Conservation (phyloP, 1,139 yeast genomes). For the Lodderomyces theae region DNA sequence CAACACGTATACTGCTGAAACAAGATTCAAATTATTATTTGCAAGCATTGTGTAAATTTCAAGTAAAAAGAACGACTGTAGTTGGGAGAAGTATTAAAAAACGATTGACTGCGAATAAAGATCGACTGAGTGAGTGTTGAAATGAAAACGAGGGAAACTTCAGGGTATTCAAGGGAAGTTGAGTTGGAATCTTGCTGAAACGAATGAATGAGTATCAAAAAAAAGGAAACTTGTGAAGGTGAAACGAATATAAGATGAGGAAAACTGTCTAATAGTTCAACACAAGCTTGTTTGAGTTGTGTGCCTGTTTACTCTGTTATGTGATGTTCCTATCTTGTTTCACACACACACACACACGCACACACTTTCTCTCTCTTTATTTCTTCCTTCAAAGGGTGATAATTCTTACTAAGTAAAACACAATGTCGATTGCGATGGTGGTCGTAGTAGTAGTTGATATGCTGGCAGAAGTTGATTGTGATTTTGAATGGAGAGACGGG, state of each 20-base stretch:
- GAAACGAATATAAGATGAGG: not conserved
- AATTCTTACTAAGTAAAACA: not conserved
- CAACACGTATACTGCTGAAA: constrained; percentile 12
- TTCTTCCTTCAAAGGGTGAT: too few relatives aligned
- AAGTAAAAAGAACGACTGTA: constrained; percentile 11
- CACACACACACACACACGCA: too few relatives aligned
- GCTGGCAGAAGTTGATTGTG: not conserved
- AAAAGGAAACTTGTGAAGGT: not conserved
- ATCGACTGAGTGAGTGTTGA: constrained; percentile 2
- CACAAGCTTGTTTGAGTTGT: too few relatives aligned
- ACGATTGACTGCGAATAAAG: not conserved
- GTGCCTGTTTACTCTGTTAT: not conserved
- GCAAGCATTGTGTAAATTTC: constrained; percentile 8
- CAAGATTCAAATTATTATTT: constrained; percentile 11
- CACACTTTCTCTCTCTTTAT: not conserved
- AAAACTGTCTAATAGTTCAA: too few relatives aligned
- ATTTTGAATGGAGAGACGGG: not conserved
- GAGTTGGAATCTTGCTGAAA: not conserved
- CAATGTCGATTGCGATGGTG: not conserved
- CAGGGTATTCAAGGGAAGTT: not conserved
- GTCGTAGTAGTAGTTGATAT: not conserved
- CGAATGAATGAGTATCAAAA: constrained; percentile 3
- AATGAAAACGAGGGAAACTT: constrained; percentile 1
- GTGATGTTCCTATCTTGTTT: too few relatives aligned
- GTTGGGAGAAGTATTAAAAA: constrained; percentile 9